Conservation (phyloP, 1,139 yeast genomes). For the Hansenula sp. region DNA sequence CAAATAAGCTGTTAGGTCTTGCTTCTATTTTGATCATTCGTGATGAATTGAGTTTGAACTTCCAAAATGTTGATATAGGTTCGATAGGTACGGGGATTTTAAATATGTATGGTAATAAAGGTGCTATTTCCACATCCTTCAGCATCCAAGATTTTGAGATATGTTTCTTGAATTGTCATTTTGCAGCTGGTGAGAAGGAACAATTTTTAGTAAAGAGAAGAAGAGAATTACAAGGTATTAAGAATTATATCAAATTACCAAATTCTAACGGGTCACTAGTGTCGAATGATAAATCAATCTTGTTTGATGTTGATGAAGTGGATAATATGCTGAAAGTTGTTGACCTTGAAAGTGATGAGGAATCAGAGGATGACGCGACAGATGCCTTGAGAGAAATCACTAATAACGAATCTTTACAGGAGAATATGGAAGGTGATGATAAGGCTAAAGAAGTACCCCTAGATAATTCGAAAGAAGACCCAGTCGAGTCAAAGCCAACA, state of each 20-base stretch:
- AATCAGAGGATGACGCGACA: constrained; percentile 25
- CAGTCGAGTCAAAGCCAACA: neutral
- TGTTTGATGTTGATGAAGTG: constrained; percentile 19
- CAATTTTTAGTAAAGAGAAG: constrained; percentile 35
- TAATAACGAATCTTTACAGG: neutral
- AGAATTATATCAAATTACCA: constrained; percentile 16
- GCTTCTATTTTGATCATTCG: constrained; percentile 38
- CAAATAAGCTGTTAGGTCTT: constrained; percentile 46
- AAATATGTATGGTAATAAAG: constrained; percentile 59
- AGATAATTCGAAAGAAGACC: too few species aligned
- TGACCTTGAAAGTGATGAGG: constrained; percentile 25
- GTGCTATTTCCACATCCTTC: constrained; percentile 42
- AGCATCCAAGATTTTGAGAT: constrained; percentile 41
- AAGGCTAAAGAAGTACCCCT: neutral
- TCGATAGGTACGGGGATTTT: constrained; percentile 53
- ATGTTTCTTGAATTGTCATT: constrained; percentile 58
- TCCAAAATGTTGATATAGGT: constrained; percentile 32
- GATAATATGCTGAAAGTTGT: constrained; percentile 22
- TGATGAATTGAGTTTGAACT: constrained; percentile 28
- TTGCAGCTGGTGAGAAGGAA: constrained; percentile 67
- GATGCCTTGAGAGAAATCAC: neutral
- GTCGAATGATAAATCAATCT: constrained; percentile 13
- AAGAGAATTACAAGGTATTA: constrained; percentile 40
- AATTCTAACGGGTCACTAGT: constrained; percentile 18
- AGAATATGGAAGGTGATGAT: constrained; percentile 2